Evolutionary conservation across 2,329 filamentous ascomycete genomes (phyloP).

Genomic region (Colletotrichum truncatum): DNA sequence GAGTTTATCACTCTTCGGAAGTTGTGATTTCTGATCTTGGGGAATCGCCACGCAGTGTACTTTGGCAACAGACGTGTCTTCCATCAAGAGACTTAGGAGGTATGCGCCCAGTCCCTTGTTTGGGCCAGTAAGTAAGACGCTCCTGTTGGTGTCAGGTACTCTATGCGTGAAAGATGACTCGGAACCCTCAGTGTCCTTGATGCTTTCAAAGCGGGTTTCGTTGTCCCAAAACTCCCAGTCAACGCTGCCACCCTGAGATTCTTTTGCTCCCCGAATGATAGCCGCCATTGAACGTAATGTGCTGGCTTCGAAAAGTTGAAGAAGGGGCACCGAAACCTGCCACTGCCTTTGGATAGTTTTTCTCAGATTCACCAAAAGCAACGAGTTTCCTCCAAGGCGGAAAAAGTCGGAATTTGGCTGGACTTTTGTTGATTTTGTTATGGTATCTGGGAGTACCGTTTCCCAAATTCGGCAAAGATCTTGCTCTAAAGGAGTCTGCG

Average conservation of each 20-base stretch:
- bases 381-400: conserved; percentile 49
- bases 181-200: background rate
- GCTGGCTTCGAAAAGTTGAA: conserved; percentile 46
- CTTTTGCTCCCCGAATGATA: conserved; percentile 33
- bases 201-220: conserved; percentile 31
- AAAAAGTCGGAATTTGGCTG: conserved; percentile 48
- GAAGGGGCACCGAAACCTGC: conserved; percentile 39
- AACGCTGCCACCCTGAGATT: background rate
- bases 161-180: background rate
- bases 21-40: conserved; percentile 14
- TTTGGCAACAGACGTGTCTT: conserved; percentile 38
- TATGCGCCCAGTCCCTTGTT: conserved; percentile 50
- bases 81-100: conserved; percentile 47
- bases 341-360: conserved; percentile 43
- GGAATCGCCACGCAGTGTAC: conserved; percentile 55
- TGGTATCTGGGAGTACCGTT: conserved; percentile 33
- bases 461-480: conserved; percentile 30
- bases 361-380: conserved; percentile 50
- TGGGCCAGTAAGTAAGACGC: conserved; percentile 48
- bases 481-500: background rate
- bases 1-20: conserved; percentile 37
- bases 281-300: conserved; percentile 50
- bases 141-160: background rate
- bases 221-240: conserved; percentile 37
- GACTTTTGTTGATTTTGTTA: conserved; percentile 31